Percentiles rank a stretch among this genome's conserved stretches.
Conservation (phyloP, 2,329 filamentous ascomycete species). For the Fusarium solani-melongenae region DNA sequence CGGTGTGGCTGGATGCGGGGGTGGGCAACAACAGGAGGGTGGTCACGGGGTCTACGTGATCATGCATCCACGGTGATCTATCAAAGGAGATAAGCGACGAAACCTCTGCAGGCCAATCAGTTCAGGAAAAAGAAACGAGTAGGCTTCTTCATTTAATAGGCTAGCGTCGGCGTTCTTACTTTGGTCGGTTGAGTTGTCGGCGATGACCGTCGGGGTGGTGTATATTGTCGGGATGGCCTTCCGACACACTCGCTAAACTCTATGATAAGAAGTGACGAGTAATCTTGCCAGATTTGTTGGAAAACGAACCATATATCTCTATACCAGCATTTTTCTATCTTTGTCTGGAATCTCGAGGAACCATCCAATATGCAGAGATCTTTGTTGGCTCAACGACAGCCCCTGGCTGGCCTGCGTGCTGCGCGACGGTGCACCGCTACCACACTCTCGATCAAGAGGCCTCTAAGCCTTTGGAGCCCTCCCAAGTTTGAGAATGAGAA, state of each 20-base stretch:
- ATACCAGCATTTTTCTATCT: neutral
- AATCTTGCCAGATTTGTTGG: neutral
- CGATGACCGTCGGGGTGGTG: neutral
- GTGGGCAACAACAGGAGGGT: neutral
- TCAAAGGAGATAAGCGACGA: neutral
- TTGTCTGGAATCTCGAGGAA: neutral
- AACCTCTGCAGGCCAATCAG: constrained; percentile 1
- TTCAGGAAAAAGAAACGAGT: neutral
- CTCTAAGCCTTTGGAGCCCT: constrained; percentile 28
- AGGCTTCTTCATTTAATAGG: constrained; percentile 8
- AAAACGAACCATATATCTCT: neutral
- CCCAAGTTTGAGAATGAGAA: constrained; percentile 38
- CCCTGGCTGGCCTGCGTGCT: constrained; percentile 8
- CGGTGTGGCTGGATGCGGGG: constrained; percentile 12
- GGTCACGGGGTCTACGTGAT: constrained; percentile 21
- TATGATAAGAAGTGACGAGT: neutral
- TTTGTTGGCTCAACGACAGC: constrained; percentile 7
- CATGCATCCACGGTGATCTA: constrained; percentile 21
- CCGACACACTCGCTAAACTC: constrained; percentile 15
- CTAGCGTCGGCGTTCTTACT: constrained; percentile 3
- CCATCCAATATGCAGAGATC: constrained; percentile 25
- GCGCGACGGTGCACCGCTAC: neutral
- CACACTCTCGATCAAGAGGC: neutral
- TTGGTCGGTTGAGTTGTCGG: constrained; percentile 2
- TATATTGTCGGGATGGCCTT: constrained; percentile 20